Evolutionary conservation across 192 early-diverging fungal genomes (phyloP).

Genomic region (Backusella parvicylindrica): DNA sequence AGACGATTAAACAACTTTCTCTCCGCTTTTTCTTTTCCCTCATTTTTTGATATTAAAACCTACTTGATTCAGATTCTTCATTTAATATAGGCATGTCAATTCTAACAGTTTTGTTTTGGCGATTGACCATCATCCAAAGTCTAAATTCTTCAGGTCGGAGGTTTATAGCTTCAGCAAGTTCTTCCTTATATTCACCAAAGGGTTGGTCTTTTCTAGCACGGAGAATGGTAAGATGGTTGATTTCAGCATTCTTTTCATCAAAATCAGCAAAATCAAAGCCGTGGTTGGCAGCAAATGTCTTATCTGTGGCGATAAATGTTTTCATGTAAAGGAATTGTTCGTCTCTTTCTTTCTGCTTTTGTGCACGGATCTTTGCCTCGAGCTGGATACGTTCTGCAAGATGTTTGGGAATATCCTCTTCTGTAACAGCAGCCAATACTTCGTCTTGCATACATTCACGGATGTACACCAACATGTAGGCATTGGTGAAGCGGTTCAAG

Average conservation of each 20-base stretch:
- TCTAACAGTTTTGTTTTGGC: slow-evolving; percentile 90
- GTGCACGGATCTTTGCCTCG: slow-evolving; percentile 58
- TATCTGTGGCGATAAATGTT: slow-evolving; percentile 61
- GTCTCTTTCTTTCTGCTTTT: slow-evolving; percentile 60
- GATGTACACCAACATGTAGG: slow-evolving; percentile 99
- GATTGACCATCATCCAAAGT: slow-evolving; percentile 83
- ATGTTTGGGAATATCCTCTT: slow-evolving; percentile 80
- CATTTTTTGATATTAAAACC: background rate
- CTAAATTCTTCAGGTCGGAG: slow-evolving; percentile 56
- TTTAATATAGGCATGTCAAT: slow-evolving; percentile 68
- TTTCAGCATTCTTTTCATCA: slow-evolving; percentile 32
- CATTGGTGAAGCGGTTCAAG: slow-evolving; percentile 88
- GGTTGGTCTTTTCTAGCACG: slow-evolving; percentile 60
- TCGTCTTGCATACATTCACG: slow-evolving; percentile 70
- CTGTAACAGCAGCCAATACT: slow-evolving; percentile 63
- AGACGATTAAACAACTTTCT: too few species aligned
- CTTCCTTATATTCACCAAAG: slow-evolving; percentile 49
- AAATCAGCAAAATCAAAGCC: slow-evolving; percentile 89
- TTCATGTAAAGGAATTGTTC: slow-evolving; percentile 68
- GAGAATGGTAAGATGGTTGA: slow-evolving; percentile 18
- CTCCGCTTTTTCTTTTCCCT: background rate
- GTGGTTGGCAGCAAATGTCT: slow-evolving; percentile 63
- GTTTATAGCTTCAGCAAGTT: slow-evolving; percentile 43
- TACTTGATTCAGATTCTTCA: slow-evolving; percentile 43
- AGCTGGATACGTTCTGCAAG: slow-evolving; percentile 55